Base-by-base conservation (phyloP, 2,329 filamentous ascomycete genomes). In the Scopulariopsis brevicaulis region DNA sequence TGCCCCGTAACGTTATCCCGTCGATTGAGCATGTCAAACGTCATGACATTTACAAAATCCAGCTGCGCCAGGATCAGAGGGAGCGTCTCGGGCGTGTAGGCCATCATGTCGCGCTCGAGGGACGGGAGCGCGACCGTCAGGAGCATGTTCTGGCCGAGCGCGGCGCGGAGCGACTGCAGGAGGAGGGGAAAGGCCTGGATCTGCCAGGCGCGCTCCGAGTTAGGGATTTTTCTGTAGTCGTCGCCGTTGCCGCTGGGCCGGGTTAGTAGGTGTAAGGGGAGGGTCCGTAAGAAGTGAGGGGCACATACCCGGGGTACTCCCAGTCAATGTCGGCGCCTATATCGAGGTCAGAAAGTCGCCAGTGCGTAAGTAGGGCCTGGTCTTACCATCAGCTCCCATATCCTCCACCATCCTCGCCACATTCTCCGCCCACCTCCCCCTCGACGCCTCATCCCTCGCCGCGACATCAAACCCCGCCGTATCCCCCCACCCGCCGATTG, bases 401-500 rank as follows among this genome's bases (percentile, higher is more conserved):
- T 69, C 70, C 4, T 78, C 70, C 1, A 90, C 74, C 81, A 89
- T 85, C 32, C 72, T 71, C 8, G 78, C 80, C 1, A 90, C 77
- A 62, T 88, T 87, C 52, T 73, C 73, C 1, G 86, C 84, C 70
- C 86, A 91, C 8, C 70, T 71, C 60, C 75, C 72, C 18, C 84
- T 79, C 1, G 76, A 78, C 1, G 69, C 63, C 1, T 78, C 73
- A 3, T 76, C 75, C 55, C 73, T 75, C 1, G 83, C 81, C 0
- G 79, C 85, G 11, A 67, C 68, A 0, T 79, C 77, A 64, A 89
- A 90, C 0, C 85, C 86, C 7, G 69, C 67, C 0, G 79, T 84
- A 60, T 89, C 84, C 0, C 86, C 86, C 87, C 87, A 91, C 56
- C 87, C 87, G 12, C 87, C 87, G 61, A 91, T 82, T 22, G 87